Conservation (phyloP, 2,329 filamentous ascomycete genomes). For the Geosmithia morbida region DNA sequence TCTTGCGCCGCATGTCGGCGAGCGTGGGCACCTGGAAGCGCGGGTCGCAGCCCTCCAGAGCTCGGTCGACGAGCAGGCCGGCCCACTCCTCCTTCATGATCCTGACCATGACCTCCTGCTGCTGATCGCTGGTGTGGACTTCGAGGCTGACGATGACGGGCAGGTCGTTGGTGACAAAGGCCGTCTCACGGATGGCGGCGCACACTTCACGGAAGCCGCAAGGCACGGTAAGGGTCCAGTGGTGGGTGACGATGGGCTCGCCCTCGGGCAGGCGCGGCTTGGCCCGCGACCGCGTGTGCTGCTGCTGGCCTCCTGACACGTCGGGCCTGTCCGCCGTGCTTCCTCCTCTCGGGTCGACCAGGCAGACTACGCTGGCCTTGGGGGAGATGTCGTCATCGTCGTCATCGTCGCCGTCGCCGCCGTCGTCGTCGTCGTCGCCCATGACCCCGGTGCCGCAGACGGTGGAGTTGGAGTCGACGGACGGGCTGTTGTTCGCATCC, state of each 20-base stretch:
- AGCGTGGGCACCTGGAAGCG: constrained; percentile 50
- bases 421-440: constrained; percentile 12
- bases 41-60: constrained; percentile 34
- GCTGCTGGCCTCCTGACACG: constrained; percentile 5
- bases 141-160: constrained; percentile 89
- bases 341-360: constrained; percentile 14
- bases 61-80: constrained; percentile 51
- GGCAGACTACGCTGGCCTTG: constrained; percentile 13
- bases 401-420: constrained; percentile 13
- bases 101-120: constrained; percentile 84
- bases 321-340: constrained; percentile 20
- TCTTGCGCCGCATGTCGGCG: constrained; percentile 60
- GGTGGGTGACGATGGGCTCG: constrained; percentile 75
- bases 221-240: constrained; percentile 70
- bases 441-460: constrained; percentile 8
- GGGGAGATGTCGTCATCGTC: constrained; percentile 14
- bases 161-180: constrained; percentile 60
- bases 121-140: constrained; percentile 67
- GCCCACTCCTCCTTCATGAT: constrained; percentile 89
- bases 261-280: constrained; percentile 19
- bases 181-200: constrained; percentile 60
- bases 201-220: constrained; percentile 82
- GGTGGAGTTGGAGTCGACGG: constrained; percentile 23
- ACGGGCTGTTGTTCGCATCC: constrained; percentile 10
- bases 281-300: constrained; percentile 8